These are phyloP conservation scores for Globisporangium okanoganense DNA, from an alignment of 352 stramenopile genomes.

Conservation along the genomic window DNA sequence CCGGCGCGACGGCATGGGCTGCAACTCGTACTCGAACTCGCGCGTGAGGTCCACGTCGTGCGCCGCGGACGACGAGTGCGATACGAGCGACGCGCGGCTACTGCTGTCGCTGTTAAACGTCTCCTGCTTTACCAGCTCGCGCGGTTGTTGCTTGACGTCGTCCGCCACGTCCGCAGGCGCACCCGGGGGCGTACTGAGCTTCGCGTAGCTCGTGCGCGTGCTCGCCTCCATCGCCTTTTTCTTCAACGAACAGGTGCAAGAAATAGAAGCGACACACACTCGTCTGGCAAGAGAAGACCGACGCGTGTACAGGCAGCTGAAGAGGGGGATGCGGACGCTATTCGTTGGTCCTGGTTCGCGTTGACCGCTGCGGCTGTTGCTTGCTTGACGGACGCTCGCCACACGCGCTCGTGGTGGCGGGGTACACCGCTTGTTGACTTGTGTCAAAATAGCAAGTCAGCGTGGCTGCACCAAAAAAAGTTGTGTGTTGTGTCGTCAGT, in stretches of 20 bases:
- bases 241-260: no score
- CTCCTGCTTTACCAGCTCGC: slow-evolving; percentile 19
- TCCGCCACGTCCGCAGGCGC: neutral
- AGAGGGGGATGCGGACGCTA: neutral
- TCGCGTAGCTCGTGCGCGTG: slow-evolving; percentile 22
- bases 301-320: neutral
- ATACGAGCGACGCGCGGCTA: slow-evolving; percentile 12
- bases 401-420: neutral
- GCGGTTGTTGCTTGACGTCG: neutral
- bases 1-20: slow-evolving; percentile 12
- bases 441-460: no score
- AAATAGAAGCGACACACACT: no score
- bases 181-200: slow-evolving; percentile 38
- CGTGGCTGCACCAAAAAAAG: no score
- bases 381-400: neutral
- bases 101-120: slow-evolving; percentile 39
- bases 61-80: slow-evolving; percentile 11
- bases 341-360: neutral
- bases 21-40: slow-evolving; percentile 17
- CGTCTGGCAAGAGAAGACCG: no score
- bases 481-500: no score
- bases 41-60: slow-evolving; percentile 15
- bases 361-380: neutral
- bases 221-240: neutral
- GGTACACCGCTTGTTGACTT: no score